phyloP scores from a whole-genome alignment of 148 eudicot genomes.

The Camellia sinensis region DNA sequence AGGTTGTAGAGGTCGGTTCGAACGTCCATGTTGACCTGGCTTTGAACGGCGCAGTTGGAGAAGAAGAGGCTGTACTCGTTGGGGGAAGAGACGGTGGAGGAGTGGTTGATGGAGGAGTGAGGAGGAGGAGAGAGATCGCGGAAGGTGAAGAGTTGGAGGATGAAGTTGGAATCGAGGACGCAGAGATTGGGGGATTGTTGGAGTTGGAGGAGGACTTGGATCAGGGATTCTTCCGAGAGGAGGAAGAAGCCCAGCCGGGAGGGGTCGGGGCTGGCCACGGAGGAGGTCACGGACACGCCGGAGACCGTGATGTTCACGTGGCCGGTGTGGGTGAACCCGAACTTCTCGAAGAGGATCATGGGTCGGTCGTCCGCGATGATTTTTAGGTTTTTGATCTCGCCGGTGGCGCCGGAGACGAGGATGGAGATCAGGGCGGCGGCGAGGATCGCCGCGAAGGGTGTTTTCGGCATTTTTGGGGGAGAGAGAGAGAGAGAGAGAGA shows the following conservation, averaged over 20 bases:
- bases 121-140: constrained; percentile 78
- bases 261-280: constrained; percentile 43
- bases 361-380: constrained; percentile 62
- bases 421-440: constrained; percentile 25
- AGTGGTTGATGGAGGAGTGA: constrained; percentile 38
- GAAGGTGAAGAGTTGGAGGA: constrained; percentile 57
- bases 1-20: constrained; percentile 65
- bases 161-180: constrained; percentile 65
- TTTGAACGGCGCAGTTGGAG: constrained; percentile 71
- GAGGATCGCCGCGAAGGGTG: constrained; percentile 12
- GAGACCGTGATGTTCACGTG: constrained; percentile 56
- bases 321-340: constrained; percentile 88
- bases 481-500: not conserved
- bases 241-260: constrained; percentile 83
- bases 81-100: constrained; percentile 49
- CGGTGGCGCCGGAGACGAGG: constrained; percentile 30
- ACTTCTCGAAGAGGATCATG: constrained; percentile 85
- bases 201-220: constrained; percentile 75
- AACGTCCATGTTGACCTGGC: constrained; percentile 66
- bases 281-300: constrained; percentile 56
- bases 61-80: constrained; percentile 75
- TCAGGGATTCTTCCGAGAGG: constrained; percentile 69
- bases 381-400: constrained; percentile 67
- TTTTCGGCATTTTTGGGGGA: constrained; percentile 32
- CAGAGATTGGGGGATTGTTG: constrained; percentile 64